Evolutionary conservation across 164 flowering plant genomes (phyloP), one percentile per base, ranked within the genome.

Genomic region (Hamamelis virginiana): DNA sequence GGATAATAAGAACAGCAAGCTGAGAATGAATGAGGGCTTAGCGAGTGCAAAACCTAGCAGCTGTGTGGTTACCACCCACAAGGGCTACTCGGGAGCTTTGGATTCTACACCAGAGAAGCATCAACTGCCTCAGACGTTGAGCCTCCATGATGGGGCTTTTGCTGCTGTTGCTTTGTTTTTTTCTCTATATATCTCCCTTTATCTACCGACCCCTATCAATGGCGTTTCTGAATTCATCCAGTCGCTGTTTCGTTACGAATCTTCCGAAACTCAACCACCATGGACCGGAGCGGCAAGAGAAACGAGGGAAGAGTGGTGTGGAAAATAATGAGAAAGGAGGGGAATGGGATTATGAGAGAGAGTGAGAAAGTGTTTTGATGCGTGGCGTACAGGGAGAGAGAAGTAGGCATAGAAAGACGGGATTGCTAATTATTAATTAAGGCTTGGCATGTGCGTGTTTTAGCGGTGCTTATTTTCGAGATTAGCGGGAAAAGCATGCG

Each of bases 61-160:
- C 89, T 79, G 97, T 91, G 89, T 94, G 97, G 70, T 94, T 94
- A 53, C 98, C 98, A 90, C 98, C 97, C 89, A 89, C 85, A 78
- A 94, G 97, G 71, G 89, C 86, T 19, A 87, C 85, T 71, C 89
- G 89, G 48, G 69, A 67, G 62, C 72, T 82, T 78, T 69, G 80
- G 8, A 69, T 69, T 71, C 77, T 71, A 12, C 77, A 84, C 78
- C 84, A 80, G 13, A 90, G 79, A 43, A 82, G 82, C 78, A 90
- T 60, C 82, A 94, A 74, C 53, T 85, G 77, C 65, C 66, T 83
- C 59, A 81, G 68, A 51, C 96, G 74, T 68, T 80, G 78, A 16
- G 69, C 77, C 82, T 91, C 96, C 97, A 91, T 94, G 41, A 33
- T 33, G 41, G 41, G 41, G 41, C 6, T 33, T 33, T 33, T 33